These are phyloP conservation scores for Rhazya stricta DNA, from an alignment of 257 asterid genomes.

Conservation along the genomic window DNA sequence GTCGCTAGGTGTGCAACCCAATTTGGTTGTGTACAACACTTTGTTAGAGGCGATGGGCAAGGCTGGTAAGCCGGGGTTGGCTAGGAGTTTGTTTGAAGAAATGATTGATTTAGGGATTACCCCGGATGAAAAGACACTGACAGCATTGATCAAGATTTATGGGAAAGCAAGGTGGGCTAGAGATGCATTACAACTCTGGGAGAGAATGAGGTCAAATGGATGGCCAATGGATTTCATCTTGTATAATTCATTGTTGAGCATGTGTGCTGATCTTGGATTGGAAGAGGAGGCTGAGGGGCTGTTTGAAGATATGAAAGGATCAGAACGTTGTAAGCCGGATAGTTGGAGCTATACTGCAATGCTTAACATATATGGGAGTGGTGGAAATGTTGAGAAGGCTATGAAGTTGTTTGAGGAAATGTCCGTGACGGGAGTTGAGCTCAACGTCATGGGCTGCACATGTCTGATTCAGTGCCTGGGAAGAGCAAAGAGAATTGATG, in stretches of 20 bases:
- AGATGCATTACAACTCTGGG: slow-evolving; percentile 87
- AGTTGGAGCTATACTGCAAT: slow-evolving; percentile 87
- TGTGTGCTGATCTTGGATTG: slow-evolving; percentile 97
- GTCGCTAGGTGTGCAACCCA: slow-evolving; percentile 65
- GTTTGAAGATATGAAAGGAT: slow-evolving; percentile 74
- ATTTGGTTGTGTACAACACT: slow-evolving; percentile 79
- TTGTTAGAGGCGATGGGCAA: slow-evolving; percentile 84
- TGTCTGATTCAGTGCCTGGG: slow-evolving; percentile 88
- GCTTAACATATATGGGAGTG: slow-evolving; percentile 85
- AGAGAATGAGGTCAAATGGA: slow-evolving; percentile 62
- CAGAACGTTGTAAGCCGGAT: slow-evolving; percentile 56
- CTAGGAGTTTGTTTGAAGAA: slow-evolving; percentile 80
- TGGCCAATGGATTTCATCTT: slow-evolving; percentile 92
- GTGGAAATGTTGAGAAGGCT: slow-evolving; percentile 71
- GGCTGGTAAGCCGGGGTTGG: slow-evolving; percentile 86
- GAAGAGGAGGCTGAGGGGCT: slow-evolving; percentile 75
- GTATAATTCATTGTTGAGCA: slow-evolving; percentile 77
- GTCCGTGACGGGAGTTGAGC: slow-evolving; percentile 42
- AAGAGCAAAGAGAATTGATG: slow-evolving; percentile 61
- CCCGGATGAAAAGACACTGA: slow-evolving; percentile 76
- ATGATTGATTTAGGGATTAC: slow-evolving; percentile 70
- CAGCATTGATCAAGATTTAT: slow-evolving; percentile 79
- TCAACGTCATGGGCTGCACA: slow-evolving; percentile 94
- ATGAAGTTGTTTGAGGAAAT: slow-evolving; percentile 75
- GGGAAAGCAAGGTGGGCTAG: slow-evolving; percentile 93